phyloP scores from a whole-genome alignment of 2,329 filamentous ascomycete genomes.

The Diaporthe ampelina region DNA sequence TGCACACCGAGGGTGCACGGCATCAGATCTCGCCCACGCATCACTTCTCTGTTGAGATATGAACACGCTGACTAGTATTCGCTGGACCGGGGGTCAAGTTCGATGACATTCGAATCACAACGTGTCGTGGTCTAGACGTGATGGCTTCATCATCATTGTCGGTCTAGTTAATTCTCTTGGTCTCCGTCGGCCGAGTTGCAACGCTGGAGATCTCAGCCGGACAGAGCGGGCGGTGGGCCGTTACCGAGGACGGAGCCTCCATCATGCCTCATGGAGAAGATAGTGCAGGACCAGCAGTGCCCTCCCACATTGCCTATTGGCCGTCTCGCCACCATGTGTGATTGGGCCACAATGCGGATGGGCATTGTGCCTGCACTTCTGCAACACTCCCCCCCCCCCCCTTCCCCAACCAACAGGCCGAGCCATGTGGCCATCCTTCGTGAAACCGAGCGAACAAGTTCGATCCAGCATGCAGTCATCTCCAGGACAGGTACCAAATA shows the following conservation, averaged over 20 bases:
- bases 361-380: neutral
- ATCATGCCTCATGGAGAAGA: neutral
- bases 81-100: neutral
- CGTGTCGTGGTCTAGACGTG: neutral
- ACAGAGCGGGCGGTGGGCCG: neutral
- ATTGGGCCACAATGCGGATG: conserved; percentile 11
- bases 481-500: neutral
- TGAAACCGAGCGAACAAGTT: conserved; percentile 7
- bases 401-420: neutral
- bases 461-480: conserved; percentile 21
- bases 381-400: neutral
- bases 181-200: neutral
- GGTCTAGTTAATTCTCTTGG: neutral
- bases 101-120: neutral
- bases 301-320: neutral
- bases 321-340: neutral
- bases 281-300: neutral
- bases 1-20: neutral
- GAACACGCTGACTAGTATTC: neutral
- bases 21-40: conserved; percentile 1
- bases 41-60: neutral
- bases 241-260: neutral
- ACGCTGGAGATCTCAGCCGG: neutral
- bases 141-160: neutral
- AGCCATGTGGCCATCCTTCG: conserved; percentile 30